These are phyloP conservation scores for Cladophialophora yegresii DNA, from an alignment of 2,329 filamentous ascomycete species.

Conservation along the genomic window DNA sequence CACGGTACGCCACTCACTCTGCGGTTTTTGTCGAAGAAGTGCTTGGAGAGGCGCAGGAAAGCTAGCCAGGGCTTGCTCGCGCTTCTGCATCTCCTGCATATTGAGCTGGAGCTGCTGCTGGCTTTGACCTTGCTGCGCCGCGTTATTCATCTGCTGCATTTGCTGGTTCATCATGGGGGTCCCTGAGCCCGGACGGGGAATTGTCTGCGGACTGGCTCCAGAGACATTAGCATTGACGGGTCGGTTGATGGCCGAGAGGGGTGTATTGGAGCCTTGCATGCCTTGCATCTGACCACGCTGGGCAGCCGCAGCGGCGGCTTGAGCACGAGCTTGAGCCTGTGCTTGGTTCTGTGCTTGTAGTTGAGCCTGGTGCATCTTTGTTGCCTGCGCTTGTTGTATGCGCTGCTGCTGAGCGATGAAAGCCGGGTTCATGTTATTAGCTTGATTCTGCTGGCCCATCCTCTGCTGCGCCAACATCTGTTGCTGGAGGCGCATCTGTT, in stretches of 20 bases:
- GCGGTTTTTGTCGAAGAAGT: constrained; percentile 30
- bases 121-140: constrained; percentile 24
- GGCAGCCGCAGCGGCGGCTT: constrained; percentile 44
- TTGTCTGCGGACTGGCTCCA: constrained; percentile 29
- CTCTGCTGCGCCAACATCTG: constrained; percentile 49
- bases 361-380: constrained; percentile 43
- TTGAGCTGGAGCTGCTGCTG: constrained; percentile 31
- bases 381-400: constrained; percentile 43
- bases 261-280: constrained; percentile 46
- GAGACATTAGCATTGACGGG: constrained; percentile 41
- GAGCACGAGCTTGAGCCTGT: constrained; percentile 45
- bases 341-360: constrained; percentile 45
- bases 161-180: constrained; percentile 34
- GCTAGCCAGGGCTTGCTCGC: constrained; percentile 29
- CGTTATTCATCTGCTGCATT: constrained; percentile 23
- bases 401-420: constrained; percentile 49
- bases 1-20: constrained; percentile 32
- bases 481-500: constrained; percentile 46
- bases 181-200: constrained; percentile 29
- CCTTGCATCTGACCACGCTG: constrained; percentile 43
- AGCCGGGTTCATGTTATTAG: constrained; percentile 44
- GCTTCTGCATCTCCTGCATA: constrained; percentile 31
- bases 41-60: constrained; percentile 33
- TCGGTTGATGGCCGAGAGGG: constrained; percentile 46
- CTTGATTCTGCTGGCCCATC: constrained; percentile 43